phyloP scores from a whole-genome alignment of 1,284 basidiomycete species.

The Cutaneotrichosporon cyanovorans region DNA sequence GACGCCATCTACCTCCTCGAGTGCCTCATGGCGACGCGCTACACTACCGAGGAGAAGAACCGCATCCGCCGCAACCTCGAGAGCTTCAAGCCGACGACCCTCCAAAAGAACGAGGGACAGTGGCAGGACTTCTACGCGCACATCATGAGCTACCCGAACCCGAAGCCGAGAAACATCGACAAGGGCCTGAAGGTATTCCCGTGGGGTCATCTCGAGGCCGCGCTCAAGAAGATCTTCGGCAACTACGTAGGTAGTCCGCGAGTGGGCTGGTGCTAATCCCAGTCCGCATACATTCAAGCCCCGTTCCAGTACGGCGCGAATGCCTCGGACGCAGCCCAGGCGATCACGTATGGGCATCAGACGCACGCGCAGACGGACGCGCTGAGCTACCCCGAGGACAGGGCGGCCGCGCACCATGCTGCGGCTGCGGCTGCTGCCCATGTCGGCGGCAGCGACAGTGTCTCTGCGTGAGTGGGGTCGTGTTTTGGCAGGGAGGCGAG shows the following conservation, averaged over 20 bases:
- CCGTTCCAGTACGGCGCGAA: not conserved
- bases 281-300: conserved; percentile 4
- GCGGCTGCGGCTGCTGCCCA: not conserved
- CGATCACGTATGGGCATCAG: conserved; percentile 9
- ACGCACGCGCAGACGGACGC: conserved; percentile 4
- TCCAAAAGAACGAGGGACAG: conserved; percentile 67
- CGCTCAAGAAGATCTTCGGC: conserved; percentile 82
- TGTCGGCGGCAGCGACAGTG: not conserved
- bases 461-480: no score
- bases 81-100: conserved; percentile 80
- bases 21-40: conserved; percentile 70
- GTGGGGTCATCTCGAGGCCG: conserved; percentile 73
- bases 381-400: conserved; percentile 10
- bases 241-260: conserved; percentile 69
- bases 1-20: conserved; percentile 91
- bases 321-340: not conserved
- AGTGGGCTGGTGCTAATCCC: not conserved
- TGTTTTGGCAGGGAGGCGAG: no score
- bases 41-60: conserved; percentile 94
- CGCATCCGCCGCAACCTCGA: conserved; percentile 89
- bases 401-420: not conserved
- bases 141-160: conserved; percentile 91
- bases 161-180: conserved; percentile 92
- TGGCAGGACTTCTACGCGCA: conserved; percentile 68
- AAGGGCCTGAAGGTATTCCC: conserved; percentile 96